A percentile compares a stretch with the other conserved stretches of the same genome.
Conservation (phyloP, 768 basidiomycete genomes). For the Lenzites betulinus region DNA sequence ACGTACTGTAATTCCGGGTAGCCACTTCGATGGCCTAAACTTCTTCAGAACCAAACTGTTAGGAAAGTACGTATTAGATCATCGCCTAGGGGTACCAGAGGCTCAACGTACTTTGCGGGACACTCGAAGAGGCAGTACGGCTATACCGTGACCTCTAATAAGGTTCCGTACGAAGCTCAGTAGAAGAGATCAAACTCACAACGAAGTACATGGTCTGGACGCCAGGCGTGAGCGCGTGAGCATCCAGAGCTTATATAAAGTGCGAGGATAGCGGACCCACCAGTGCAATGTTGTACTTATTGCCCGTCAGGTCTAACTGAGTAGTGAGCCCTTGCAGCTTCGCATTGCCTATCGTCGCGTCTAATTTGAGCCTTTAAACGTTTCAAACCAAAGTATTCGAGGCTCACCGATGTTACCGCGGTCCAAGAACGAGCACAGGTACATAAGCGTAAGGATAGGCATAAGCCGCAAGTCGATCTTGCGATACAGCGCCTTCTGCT, state of each 20-base stretch:
- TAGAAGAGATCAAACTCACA: conserved; percentile 38
- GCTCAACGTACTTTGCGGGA: not conserved
- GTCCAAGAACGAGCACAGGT: conserved; percentile 34
- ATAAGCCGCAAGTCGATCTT: conserved; percentile 34
- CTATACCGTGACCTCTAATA: not conserved
- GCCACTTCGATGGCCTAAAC: conserved; percentile 68
- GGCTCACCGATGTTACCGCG: conserved; percentile 31
- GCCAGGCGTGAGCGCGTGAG: not conserved
- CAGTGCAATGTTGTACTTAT: conserved; percentile 67
- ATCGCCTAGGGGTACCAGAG: not conserved
- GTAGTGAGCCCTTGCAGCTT: conserved; percentile 48
- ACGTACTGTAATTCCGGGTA: conserved; percentile 63
- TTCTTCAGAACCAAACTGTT: conserved; percentile 54
- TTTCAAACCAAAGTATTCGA: not conserved
- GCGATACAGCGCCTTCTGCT: conserved; percentile 40
- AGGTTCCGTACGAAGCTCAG: no score
- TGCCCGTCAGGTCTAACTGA: conserved; percentile 56
- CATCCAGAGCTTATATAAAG: not conserved
- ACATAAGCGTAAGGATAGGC: conserved; percentile 38
- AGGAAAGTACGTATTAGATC: not conserved
- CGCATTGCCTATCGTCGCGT: conserved; percentile 24
- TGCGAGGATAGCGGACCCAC: conserved; percentile 35
- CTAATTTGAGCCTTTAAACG: not conserved
- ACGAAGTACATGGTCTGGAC: conserved; percentile 68
- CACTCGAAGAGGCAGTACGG: conserved; percentile 13